Conservation (phyloP, 2,329 filamentous ascomycete genomes). For the Pseudodiploospora longispora region DNA sequence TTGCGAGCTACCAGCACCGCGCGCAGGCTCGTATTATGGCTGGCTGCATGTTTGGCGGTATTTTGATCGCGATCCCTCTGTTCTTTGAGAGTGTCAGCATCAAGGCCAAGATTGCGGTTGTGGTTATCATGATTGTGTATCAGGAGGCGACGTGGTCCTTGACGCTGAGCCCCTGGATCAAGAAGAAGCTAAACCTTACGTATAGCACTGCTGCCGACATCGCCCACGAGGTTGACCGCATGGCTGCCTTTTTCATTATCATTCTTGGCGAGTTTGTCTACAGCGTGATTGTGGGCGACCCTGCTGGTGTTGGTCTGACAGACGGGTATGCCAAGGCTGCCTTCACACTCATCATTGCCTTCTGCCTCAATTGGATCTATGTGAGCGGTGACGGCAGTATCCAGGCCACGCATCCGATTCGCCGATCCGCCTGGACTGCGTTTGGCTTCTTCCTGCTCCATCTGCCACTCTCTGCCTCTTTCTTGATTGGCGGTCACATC, state of each 20-base stretch:
- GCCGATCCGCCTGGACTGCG: slow-evolving; percentile 34
- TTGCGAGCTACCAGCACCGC: slow-evolving; percentile 39
- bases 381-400: slow-evolving; percentile 39
- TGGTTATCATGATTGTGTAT: slow-evolving; percentile 32
- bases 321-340: slow-evolving; percentile 34
- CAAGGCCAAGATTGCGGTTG: slow-evolving; percentile 31
- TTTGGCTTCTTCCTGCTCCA: slow-evolving; percentile 38
- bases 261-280: slow-evolving; percentile 44
- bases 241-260: slow-evolving; percentile 44
- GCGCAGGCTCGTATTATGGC: slow-evolving; percentile 36
- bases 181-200: slow-evolving; percentile 30
- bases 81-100: slow-evolving; percentile 34
- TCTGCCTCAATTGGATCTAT: slow-evolving; percentile 43
- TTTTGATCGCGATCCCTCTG: slow-evolving; percentile 35
- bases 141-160: slow-evolving; percentile 37
- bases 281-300: slow-evolving; percentile 37
- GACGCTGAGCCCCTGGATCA: slow-evolving; percentile 35
- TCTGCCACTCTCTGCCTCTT: slow-evolving; percentile 34
- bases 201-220: slow-evolving; percentile 43
- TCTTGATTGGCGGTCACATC: slow-evolving; percentile 40
- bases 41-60: slow-evolving; percentile 29
- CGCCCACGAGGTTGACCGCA: slow-evolving; percentile 40
- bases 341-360: slow-evolving; percentile 41
- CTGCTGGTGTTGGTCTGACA: slow-evolving; percentile 37
- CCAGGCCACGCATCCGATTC: slow-evolving; percentile 34